A percentile compares a stretch with the other conserved stretches of the same genome.
These are phyloP conservation scores for Xylaria sp. DNA, from an alignment of 2,329 filamentous ascomycete species.

Conservation along the genomic window DNA sequence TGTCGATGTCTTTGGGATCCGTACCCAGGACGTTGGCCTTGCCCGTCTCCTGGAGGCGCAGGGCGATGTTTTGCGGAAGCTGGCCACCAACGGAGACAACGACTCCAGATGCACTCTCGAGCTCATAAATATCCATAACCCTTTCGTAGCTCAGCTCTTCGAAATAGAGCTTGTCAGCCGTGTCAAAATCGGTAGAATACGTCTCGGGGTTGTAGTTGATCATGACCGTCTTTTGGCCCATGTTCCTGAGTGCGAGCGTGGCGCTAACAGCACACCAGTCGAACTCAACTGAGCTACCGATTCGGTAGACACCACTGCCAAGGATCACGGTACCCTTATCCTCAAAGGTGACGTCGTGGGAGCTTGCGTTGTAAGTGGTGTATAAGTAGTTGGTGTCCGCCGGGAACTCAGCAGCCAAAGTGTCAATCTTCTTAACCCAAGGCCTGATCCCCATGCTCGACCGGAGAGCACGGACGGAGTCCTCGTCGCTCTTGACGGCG, in stretches of 20 bases:
- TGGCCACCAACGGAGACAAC: slow-evolving; percentile 97
- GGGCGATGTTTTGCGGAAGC: slow-evolving; percentile 94
- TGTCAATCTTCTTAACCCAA: slow-evolving; percentile 99
- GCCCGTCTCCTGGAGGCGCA: slow-evolving; percentile 88
- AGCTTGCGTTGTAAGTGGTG: slow-evolving; percentile 95
- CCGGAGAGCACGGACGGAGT: slow-evolving; percentile 83
- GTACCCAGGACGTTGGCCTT: slow-evolving; percentile 91
- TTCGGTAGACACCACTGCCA: slow-evolving; percentile 94
- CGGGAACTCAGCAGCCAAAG: slow-evolving; percentile 93
- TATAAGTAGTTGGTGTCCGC: slow-evolving; percentile 95
- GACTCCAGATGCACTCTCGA: slow-evolving; percentile 82
- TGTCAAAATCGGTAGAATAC: slow-evolving; percentile 81
- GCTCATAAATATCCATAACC: slow-evolving; percentile 98
- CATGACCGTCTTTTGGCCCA: slow-evolving; percentile 97
- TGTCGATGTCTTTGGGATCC: slow-evolving; percentile 92
- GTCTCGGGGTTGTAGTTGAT: slow-evolving; percentile 93
- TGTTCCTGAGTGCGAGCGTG: slow-evolving; percentile 76
- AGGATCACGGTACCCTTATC: slow-evolving; percentile 89
- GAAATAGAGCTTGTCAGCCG: slow-evolving; percentile 91
- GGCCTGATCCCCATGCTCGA: slow-evolving; percentile 87
- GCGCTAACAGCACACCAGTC: slow-evolving; percentile 97
- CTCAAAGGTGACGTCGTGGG: slow-evolving; percentile 91
- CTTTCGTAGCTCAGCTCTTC: slow-evolving; percentile 96
- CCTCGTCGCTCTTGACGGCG: slow-evolving; percentile 83
- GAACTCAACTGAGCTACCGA: slow-evolving; percentile 96